These are phyloP conservation scores for Coemansia sp. DNA, from an alignment of 192 early-diverging fungal genomes.

Conservation along the genomic window DNA sequence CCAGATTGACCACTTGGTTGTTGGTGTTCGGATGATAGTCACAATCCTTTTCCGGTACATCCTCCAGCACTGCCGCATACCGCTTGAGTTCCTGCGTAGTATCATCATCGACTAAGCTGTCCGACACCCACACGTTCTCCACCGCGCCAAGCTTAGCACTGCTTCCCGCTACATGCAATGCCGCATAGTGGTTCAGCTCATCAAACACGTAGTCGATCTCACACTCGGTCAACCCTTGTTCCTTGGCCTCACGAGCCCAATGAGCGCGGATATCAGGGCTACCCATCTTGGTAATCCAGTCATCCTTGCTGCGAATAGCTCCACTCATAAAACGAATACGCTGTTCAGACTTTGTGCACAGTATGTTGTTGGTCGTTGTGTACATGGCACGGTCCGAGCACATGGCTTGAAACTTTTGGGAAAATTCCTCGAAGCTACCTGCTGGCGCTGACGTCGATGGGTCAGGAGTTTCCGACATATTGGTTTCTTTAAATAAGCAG, in stretches of 20 bases:
- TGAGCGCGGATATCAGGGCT: slow-evolving; percentile 29
- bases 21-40: slow-evolving; percentile 56
- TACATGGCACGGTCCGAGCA: slow-evolving; percentile 18
- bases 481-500: neutral
- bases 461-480: neutral
- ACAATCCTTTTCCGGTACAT: slow-evolving; percentile 26
- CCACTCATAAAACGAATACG: slow-evolving; percentile 37
- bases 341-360: slow-evolving; percentile 31
- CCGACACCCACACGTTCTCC: slow-evolving; percentile 43
- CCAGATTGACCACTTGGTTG: slow-evolving; percentile 56
- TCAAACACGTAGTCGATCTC: slow-evolving; percentile 50
- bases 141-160: slow-evolving; percentile 27
- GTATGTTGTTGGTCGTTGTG: neutral
- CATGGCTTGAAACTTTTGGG: neutral
- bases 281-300: slow-evolving; percentile 48
- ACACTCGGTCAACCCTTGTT: slow-evolving; percentile 35
- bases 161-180: slow-evolving; percentile 26
- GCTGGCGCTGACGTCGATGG: no score
- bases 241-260: slow-evolving; percentile 32
- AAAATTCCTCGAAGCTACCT: slow-evolving; percentile 10
- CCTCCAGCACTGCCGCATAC: slow-evolving; percentile 37
- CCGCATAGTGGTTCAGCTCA: slow-evolving; percentile 45
- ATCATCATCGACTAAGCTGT: slow-evolving; percentile 27
- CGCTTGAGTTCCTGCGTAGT: slow-evolving; percentile 24
- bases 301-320: slow-evolving; percentile 54